phyloP scores from a whole-genome alignment of 345 rosid genomes.

The Firmiana major region DNA sequence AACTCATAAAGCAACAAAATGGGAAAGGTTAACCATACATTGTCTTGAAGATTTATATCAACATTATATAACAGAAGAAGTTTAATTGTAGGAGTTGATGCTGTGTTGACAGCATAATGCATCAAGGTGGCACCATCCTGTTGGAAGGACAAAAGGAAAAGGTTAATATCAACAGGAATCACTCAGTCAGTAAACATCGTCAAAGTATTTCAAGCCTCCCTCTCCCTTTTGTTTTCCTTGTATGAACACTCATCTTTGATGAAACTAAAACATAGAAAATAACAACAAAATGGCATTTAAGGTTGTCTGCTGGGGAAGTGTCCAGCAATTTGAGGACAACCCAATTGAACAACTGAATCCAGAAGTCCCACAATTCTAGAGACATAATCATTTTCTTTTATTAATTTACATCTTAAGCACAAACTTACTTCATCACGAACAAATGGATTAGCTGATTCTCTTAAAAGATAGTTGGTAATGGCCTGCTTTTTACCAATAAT shows the following conservation, averaged over 20 bases:
- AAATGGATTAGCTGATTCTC: constrained; percentile 91
- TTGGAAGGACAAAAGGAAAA: constrained; percentile 16
- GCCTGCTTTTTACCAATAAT: constrained; percentile 84
- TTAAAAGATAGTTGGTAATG: constrained; percentile 64
- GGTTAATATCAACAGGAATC: background rate
- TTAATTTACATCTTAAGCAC: background rate
- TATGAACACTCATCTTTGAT: background rate
- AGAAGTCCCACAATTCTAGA: background rate
- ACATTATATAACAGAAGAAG: constrained; percentile 60
- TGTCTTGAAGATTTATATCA: constrained; percentile 78
- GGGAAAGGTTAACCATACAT: constrained; percentile 38
- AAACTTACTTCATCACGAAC: constrained; percentile 61
- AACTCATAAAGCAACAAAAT: background rate
- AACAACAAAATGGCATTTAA: background rate
- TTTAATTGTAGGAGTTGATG: constrained; percentile 71
- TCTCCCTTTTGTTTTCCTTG: background rate
- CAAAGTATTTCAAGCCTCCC: background rate
- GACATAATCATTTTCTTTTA: background rate
- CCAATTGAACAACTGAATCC: background rate
- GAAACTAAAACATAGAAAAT: background rate
- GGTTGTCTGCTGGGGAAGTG: background rate
- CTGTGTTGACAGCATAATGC: constrained; percentile 92
- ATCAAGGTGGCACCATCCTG: constrained; percentile 90
- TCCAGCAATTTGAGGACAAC: background rate
- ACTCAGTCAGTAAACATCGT: background rate